Evolutionary conservation across 805 yeast species (phyloP), one percentile per base, ranked within the genome.

Genomic region (Saccharomycopsis olivae): DNA sequence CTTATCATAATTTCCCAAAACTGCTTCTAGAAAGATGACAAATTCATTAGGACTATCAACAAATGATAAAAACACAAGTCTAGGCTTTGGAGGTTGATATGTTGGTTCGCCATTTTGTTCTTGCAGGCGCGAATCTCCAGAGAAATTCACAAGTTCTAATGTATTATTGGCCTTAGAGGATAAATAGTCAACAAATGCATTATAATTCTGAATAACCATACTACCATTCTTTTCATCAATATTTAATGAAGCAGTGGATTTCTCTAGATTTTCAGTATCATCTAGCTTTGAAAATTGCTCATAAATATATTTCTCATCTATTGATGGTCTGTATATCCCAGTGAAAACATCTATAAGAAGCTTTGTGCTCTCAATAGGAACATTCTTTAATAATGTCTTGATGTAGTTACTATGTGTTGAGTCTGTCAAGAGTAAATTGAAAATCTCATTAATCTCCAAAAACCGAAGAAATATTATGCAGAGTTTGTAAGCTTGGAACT

Each of bases 21-120:
- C 86, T 0, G 97, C 96, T 55, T 92, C 98, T 41, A 92, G 58
- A 47, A 92, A 92, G 5, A 84, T 82, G 19, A 88, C 92, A 66
- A 92, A 89, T 53, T 88, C 92, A 52, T 78, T 73, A 0, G 92
- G 87, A 54, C 82, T 85, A 49, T 78, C 73, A n/a, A 83, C 74
- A 56, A 92, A 92, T 1, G 94, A 76, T 2, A 89, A 78, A 54
- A 86, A 92, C 1, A 89, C 83, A 29, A 89, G 65, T 33, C 87
- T 69, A 5, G 97, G 97, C 38, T 78, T 70, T 3, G 98, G 98
- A 1, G 97, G 96, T 38, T 79, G 78, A 56, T 92, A 92, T 0
- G 92, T 82, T 13, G 88, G 80, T 29, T 23, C 37, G 23, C 35
- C 48, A 13, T 3, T 32, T 17, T 9, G 9, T 13, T 23, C 30